Percentiles rank a stretch among this genome's conserved stretches.
These are phyloP conservation scores for Verbena officinalis DNA, from an alignment of 257 asterid genomes.

Conservation along the genomic window DNA sequence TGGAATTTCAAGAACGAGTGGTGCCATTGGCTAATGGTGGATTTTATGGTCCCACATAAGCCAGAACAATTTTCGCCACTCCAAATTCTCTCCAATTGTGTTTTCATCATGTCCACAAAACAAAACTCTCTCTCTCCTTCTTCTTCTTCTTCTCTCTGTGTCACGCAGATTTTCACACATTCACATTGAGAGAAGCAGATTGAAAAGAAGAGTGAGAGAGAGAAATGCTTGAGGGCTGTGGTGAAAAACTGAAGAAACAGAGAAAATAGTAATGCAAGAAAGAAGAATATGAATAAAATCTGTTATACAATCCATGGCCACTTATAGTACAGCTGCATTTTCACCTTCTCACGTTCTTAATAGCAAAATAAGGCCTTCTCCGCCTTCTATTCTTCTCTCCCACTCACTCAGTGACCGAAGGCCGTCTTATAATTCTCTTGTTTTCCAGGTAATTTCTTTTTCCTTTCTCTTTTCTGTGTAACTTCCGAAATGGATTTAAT, in stretches of 20 bases:
- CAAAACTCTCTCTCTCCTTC: no score
- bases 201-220: neutral
- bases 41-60: conserved; percentile 54
- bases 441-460: conserved; percentile 82
- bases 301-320: conserved; percentile 65
- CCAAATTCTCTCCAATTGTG: conserved; percentile 29
- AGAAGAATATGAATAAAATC: conserved; percentile 58
- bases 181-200: conserved; percentile 10
- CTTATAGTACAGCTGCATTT: conserved; percentile 46
- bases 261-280: conserved; percentile 36
- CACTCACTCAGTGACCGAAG: conserved; percentile 37
- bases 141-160: conserved; percentile 25
- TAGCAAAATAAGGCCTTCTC: conserved; percentile 46
- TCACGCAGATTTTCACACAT: conserved; percentile 26
- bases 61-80: conserved; percentile 26
- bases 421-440: conserved; percentile 70
- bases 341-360: conserved; percentile 42
- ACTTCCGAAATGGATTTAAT: neutral
- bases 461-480: neutral
- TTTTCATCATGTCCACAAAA: conserved; percentile 50
- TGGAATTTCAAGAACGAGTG: conserved; percentile 21
- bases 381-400: conserved; percentile 45
- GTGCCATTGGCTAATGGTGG: conserved; percentile 47
- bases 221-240: neutral
- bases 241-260: conserved; percentile 15